Evolutionary conservation across 2,329 filamentous ascomycete species (phyloP).

Genomic region (Sporothrix brunneoviolacea): DNA sequence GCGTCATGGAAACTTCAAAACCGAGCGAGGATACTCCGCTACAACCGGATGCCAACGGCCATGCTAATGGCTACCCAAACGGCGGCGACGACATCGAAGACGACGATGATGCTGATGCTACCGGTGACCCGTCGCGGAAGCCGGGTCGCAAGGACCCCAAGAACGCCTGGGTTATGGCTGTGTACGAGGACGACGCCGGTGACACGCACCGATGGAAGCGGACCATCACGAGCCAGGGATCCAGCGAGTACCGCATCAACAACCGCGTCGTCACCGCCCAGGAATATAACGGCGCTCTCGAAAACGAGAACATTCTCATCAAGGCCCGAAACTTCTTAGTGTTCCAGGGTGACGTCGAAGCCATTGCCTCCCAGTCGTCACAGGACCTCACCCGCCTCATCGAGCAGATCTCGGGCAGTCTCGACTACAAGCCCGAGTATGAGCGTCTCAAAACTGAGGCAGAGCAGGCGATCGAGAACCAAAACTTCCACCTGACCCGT

Average conservation of each 20-base stretch:
- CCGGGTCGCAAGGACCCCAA: conserved; percentile 77
- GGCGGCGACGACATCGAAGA: conserved; percentile 39
- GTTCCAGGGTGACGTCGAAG: conserved; percentile 96
- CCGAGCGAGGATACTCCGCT: conserved; percentile 70
- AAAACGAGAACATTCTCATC: conserved; percentile 93
- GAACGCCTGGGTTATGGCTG: conserved; percentile 97
- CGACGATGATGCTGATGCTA: conserved; percentile 56
- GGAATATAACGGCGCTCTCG: conserved; percentile 88
- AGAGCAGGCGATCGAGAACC: conserved; percentile 81
- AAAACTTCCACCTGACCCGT: conserved; percentile 79
- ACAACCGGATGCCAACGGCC: conserved; percentile 47
- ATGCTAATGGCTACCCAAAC: conserved; percentile 54
- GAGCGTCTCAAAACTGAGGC: conserved; percentile 81
- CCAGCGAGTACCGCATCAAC: conserved; percentile 96
- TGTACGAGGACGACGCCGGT: conserved; percentile 94
- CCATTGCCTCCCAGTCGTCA: conserved; percentile 90
- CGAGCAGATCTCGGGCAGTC: conserved; percentile 93
- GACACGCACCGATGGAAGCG: conserved; percentile 96
- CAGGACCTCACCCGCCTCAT: conserved; percentile 90
- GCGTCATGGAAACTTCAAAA: conserved; percentile 84
- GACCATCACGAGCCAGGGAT: conserved; percentile 78
- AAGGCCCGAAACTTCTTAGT: conserved; percentile 97
- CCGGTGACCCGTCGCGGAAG: conserved; percentile 54
- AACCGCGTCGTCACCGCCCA: conserved; percentile 80
- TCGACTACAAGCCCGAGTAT: conserved; percentile 92